These are phyloP conservation scores for Termitomyces heimii DNA, from an alignment of 768 basidiomycete species.

Conservation along the genomic window DNA sequence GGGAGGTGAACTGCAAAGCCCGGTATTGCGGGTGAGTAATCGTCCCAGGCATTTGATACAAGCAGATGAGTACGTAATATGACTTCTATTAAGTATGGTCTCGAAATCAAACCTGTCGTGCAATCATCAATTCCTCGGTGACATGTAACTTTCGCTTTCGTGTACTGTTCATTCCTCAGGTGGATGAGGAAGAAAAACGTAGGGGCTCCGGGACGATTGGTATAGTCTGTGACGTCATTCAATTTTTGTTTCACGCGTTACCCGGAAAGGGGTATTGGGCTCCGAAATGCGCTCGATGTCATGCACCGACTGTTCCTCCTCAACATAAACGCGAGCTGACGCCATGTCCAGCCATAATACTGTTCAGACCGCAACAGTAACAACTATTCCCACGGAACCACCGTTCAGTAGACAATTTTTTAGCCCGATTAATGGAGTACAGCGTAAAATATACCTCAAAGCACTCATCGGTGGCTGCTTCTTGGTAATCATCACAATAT, in stretches of 20 bases:
- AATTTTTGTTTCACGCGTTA: not conserved
- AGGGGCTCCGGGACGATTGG: no score
- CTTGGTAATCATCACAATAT: slow-evolving; percentile 12
- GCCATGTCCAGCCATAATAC: not conserved
- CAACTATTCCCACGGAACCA: not conserved
- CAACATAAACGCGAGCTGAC: not conserved
- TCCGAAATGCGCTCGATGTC: not conserved
- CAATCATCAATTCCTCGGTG: no score
- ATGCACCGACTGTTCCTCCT: not conserved
- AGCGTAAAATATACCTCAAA: slow-evolving; percentile 14
- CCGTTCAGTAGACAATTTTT: slow-evolving; percentile 11
- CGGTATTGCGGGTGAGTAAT: slow-evolving; percentile 16
- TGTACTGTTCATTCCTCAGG: no score
- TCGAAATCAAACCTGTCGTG: not conserved
- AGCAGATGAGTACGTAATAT: slow-evolving; percentile 9
- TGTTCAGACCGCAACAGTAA: not conserved
- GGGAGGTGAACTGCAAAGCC: slow-evolving; percentile 22
- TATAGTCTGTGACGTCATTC: not conserved
- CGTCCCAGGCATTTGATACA: slow-evolving; percentile 22
- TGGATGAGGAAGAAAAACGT: no score
- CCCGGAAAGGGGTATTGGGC: not conserved
- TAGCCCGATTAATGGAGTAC: not conserved
- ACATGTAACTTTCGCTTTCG: no score
- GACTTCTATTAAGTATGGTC: not conserved
- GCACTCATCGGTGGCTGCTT: slow-evolving; percentile 8